Percentiles rank a stretch among this genome's conserved stretches.
Conservation (phyloP, 495 filamentous ascomycete species). For the Hypomontagnella monticulosa region DNA sequence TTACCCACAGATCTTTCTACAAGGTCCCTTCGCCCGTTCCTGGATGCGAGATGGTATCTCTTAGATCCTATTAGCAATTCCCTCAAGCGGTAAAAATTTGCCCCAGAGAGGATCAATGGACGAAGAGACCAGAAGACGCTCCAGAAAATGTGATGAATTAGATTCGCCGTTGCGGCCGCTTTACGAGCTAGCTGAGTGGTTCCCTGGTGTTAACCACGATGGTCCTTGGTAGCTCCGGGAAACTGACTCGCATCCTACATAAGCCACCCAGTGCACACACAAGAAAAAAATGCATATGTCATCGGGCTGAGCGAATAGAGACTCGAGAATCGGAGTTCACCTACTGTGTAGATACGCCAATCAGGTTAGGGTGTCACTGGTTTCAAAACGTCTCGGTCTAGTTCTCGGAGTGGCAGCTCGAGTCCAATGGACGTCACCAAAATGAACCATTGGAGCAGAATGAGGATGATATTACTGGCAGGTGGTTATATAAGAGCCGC, state of each 20-base stretch:
- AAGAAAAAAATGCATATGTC: slow-evolving; percentile 6
- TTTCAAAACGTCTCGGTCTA: slow-evolving; percentile 21
- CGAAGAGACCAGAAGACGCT: not conserved
- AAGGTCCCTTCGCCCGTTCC: slow-evolving; percentile 1
- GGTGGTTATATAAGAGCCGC: slow-evolving; percentile 22
- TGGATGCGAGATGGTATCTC: not conserved
- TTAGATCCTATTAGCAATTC: not conserved
- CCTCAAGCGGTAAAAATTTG: not conserved
- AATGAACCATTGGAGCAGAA: not conserved
- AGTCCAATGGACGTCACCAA: slow-evolving; percentile 14
- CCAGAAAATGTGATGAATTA: slow-evolving; percentile 5
- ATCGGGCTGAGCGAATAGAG: not conserved
- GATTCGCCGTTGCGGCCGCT: not conserved
- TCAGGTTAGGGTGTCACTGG: not conserved
- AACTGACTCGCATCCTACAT: slow-evolving; percentile 26
- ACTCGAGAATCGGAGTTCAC: not conserved
- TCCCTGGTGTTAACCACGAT: slow-evolving; percentile 11
- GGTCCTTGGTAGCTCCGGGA: not conserved
- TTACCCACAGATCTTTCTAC: not conserved
- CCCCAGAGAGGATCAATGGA: not conserved
- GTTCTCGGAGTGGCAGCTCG: slow-evolving; percentile 3
- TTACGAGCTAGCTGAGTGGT: slow-evolving; percentile 17
- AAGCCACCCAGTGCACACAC: not conserved
- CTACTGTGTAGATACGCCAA: not conserved
- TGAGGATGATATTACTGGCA: not conserved